Conservation (phyloP, 306 rosid genomes). For the Fragaria vesca region DNA sequence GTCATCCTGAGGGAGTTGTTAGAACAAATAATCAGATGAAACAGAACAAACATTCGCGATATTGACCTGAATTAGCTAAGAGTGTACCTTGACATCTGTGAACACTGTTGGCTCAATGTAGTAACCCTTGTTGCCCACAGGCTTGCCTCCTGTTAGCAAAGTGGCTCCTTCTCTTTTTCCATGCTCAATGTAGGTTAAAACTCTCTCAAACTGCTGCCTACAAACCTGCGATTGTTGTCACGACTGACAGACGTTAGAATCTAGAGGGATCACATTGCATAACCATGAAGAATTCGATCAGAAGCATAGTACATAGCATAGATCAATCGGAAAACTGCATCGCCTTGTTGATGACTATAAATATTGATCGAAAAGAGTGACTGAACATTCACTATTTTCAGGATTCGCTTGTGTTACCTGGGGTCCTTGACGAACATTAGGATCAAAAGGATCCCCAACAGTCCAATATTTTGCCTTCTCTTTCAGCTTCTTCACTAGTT, state of each 20-base stretch:
- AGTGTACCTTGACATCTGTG: slow-evolving; percentile 60
- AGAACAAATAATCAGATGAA: background rate
- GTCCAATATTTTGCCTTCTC: slow-evolving; percentile 70
- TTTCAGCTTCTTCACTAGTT: slow-evolving; percentile 52
- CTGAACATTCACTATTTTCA: background rate
- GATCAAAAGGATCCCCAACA: slow-evolving; percentile 92
- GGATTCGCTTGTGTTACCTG: slow-evolving; percentile 42
- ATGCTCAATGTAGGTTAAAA: slow-evolving; percentile 62
- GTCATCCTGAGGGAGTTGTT: slow-evolving; percentile 50
- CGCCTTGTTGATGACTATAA: background rate
- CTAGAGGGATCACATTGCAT: background rate
- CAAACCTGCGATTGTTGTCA: slow-evolving; percentile 44
- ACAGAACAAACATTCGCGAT: background rate
- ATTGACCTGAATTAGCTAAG: background rate
- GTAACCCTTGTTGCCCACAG: slow-evolving; percentile 63
- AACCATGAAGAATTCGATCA: too few relatives aligned
- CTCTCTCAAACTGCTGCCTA: slow-evolving; percentile 63
- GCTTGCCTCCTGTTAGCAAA: slow-evolving; percentile 72
- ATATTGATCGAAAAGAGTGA: background rate
- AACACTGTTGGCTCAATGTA: slow-evolving; percentile 86
- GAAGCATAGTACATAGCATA: too few relatives aligned
- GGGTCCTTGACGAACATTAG: slow-evolving; percentile 68
- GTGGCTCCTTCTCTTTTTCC: slow-evolving; percentile 93
- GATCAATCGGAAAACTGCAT: background rate
- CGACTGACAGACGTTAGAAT: background rate